Base-by-base conservation (phyloP, 2,329 filamentous ascomycete species). In the Nigrograna mackinnonii region DNA sequence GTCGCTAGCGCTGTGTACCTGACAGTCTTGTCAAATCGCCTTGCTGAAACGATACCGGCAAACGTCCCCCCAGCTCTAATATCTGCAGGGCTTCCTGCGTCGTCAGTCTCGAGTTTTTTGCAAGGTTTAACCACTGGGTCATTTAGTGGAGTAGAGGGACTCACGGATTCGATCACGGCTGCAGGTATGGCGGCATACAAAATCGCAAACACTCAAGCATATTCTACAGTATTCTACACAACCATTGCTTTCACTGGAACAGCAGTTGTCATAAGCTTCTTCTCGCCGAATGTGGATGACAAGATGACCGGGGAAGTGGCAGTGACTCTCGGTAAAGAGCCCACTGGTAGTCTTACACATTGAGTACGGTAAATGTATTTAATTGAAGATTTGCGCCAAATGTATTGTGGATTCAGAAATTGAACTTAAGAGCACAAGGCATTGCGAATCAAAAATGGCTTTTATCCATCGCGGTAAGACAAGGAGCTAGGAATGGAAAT, bases 1-100 rank as follows among this genome's bases (percentile, higher is more conserved):
- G 61, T 70, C 21, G 60, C 63, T 4, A 49, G 58, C 14, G 64
- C 67, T 2, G 51, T 71, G 22, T 71, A 70, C 50, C 58, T 50
- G 9, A 60, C 61, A 12, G 58, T 66, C 11, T 54, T 71, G 14
- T 60, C 46, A 28, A 67, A 67, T 43, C 61, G 66, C 17, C 53
- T 70, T 14, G 41, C 52, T 2, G 37, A 54, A 9, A 65, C 59
- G 6, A 57, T 70, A 30, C 54, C 62, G 0, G 53, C 41, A 5
- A 47, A 58, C 11, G 66, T 71, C 1, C 56, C 61, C 1, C 50
- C 59, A 2, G 67, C 67, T 1, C 44, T 68, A 2, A 38, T 62
- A 4, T 44, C 37, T 5, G 68, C 68, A 1, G 67, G 69, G 12
- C 60, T 71, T 6, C 66, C 67, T 3, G 38, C 50, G 3, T 49